phyloP scores from a whole-genome alignment of 306 rosid species.

The Prinsepia uniflora region DNA sequence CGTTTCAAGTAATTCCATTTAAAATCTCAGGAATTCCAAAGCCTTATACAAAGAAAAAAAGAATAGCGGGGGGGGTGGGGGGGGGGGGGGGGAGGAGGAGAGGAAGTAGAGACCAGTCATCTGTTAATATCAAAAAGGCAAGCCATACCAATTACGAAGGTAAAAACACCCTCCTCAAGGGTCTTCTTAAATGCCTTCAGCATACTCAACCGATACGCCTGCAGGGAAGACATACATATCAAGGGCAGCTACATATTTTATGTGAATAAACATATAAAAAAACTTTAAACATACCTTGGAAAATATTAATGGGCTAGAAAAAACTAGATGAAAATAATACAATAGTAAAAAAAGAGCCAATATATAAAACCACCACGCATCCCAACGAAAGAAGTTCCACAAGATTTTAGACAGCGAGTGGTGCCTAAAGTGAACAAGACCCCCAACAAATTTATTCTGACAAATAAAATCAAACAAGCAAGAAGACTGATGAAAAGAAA shows the following conservation, averaged over 20 bases:
- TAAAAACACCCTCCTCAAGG: slow-evolving; percentile 82
- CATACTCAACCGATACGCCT: slow-evolving; percentile 97
- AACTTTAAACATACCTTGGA: background rate
- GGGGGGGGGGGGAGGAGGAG: too few relatives aligned
- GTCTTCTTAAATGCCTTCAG: slow-evolving; percentile 94
- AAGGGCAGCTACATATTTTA: slow-evolving; percentile 1
- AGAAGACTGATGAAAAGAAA: background rate
- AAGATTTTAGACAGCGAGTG: background rate
- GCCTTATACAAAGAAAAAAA: slow-evolving; percentile 9
- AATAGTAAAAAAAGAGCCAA: background rate
- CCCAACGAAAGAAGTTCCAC: slow-evolving; percentile 3
- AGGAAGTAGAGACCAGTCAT: slow-evolving; percentile 6
- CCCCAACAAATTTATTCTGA: background rate
- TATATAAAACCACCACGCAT: background rate
- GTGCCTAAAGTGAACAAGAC: background rate
- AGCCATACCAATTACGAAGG: slow-evolving; percentile 90
- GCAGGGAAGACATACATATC: slow-evolving; percentile 22
- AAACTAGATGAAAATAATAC: background rate
- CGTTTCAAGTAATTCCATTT: slow-evolving; percentile 36
- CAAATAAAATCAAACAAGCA: too few relatives aligned
- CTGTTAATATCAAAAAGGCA: slow-evolving; percentile 14
- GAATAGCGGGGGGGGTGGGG: too few relatives aligned
- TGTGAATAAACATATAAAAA: background rate
- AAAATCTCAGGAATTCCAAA: slow-evolving; percentile 25
- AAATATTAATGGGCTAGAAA: background rate